Evolutionary conservation across 1,284 basidiomycete genomes (phyloP).

Genomic region (Ustilago curta): DNA sequence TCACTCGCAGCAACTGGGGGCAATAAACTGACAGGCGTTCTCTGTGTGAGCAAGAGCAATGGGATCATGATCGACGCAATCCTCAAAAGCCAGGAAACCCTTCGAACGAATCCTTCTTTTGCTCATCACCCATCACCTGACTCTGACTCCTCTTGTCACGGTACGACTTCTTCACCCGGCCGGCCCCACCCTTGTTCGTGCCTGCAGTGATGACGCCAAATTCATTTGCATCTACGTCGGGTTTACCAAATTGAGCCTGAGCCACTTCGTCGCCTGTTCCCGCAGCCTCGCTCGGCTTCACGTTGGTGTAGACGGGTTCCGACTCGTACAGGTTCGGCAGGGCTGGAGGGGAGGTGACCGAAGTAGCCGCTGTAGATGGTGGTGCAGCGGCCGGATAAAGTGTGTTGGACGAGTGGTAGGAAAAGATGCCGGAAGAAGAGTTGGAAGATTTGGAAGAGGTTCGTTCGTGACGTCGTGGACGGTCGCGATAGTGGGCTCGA

Average conservation of each 20-base stretch:
- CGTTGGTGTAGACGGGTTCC: conserved; percentile 18
- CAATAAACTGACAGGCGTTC: no score
- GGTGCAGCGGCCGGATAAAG: conserved; percentile 7
- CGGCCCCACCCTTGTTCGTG: conserved; percentile 30
- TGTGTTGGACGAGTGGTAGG: conserved; percentile 18
- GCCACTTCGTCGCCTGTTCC: neutral
- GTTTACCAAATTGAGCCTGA: conserved; percentile 18
- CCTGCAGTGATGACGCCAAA: conserved; percentile 44
- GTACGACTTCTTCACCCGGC: conserved; percentile 34
- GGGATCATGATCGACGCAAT: neutral
- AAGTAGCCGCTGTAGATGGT: conserved; percentile 17
- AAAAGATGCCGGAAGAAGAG: conserved; percentile 37
- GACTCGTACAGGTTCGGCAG: conserved; percentile 44
- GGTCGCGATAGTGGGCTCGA: conserved; percentile 45
- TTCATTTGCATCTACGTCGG: conserved; percentile 32
- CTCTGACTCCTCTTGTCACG: conserved; percentile 28
- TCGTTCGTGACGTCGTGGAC: conserved; percentile 54
- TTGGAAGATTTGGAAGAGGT: conserved; percentile 38
- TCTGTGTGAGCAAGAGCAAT: neutral
- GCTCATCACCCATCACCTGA: conserved; percentile 1
- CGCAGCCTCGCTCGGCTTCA: neutral
- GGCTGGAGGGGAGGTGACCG: conserved; percentile 7
- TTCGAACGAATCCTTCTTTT: conserved; percentile 23
- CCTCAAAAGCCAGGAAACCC: conserved; percentile 41
- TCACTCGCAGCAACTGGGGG: no score